Evolutionary conservation across 305 asterid species (phyloP).

Genomic region (Fraxinus angustifolia): DNA sequence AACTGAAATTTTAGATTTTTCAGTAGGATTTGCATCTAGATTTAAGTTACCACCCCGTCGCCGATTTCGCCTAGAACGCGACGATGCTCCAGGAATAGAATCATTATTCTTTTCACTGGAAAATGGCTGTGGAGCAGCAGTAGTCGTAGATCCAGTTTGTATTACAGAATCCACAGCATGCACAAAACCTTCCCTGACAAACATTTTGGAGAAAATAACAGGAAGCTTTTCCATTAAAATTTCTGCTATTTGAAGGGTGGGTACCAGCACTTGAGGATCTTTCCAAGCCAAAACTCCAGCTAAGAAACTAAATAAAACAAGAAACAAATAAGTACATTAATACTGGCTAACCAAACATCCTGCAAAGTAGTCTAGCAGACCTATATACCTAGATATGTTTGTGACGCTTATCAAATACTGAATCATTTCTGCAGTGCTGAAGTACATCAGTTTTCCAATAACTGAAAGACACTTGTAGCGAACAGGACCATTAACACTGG

Average conservation of each 20-base stretch:
- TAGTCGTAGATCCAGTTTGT: slow-evolving; percentile 44
- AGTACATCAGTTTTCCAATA: slow-evolving; percentile 94
- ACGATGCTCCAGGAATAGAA: slow-evolving; percentile 58
- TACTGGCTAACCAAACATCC: slow-evolving; percentile 2
- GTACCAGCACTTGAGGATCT: slow-evolving; percentile 97
- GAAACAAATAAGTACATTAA: slow-evolving; percentile 17
- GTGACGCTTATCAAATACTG: slow-evolving; percentile 65
- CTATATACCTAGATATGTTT: slow-evolving; percentile 77
- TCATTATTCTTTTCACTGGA: slow-evolving; percentile 73
- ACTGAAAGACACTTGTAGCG: slow-evolving; percentile 97
- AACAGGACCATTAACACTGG: slow-evolving; percentile 96
- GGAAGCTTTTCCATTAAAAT: slow-evolving; percentile 98
- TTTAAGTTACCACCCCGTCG: slow-evolving; percentile 59
- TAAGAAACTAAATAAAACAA: slow-evolving; percentile 59
- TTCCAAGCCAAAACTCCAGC: slow-evolving; percentile 99
- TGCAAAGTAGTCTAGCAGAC: slow-evolving; percentile 16
- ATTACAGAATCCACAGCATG: slow-evolving; percentile 87
- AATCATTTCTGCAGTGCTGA: slow-evolving; percentile 88
- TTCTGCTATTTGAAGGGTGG: slow-evolving; percentile 94
- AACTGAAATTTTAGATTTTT: slow-evolving; percentile 49
- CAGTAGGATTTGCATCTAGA: slow-evolving; percentile 55
- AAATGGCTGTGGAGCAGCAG: slow-evolving; percentile 44
- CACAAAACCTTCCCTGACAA: slow-evolving; percentile 92
- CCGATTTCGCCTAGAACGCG: slow-evolving; percentile 81
- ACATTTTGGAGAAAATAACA: slow-evolving; percentile 80